Base-by-base conservation (phyloP, 495 filamentous ascomycete species). In the Margaritispora aquatica region DNA sequence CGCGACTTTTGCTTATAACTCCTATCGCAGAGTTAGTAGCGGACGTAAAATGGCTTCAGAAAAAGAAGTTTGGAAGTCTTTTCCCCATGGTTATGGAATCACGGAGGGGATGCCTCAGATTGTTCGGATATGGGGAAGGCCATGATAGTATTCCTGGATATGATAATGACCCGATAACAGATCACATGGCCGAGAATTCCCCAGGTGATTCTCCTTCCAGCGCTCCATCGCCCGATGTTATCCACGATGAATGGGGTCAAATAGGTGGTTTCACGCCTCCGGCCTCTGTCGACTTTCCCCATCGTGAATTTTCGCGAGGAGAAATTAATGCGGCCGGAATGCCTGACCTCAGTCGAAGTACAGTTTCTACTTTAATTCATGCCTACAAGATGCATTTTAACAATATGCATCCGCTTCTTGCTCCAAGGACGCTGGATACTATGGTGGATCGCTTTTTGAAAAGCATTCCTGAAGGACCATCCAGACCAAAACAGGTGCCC, bases 331-430 rank as follows among this genome's bases (percentile, higher is more conserved):
- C 80, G 4, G 80, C 84, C 58, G 84, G 85, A 29, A 75, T 80
- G 13, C 73, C 90, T 15, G 87, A 85, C 52, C 79, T 95, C 52
- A 80, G 87, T 56, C 66, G 75, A 20, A 71, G 69, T 13, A 88
- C 80, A 1, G 77, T 96, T 8, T 75, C 75, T 58, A 77, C 74
- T 41, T 86, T 91, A 41, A 79, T 87, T 36, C 64, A 80, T 17
- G 88, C 84, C 69, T 98, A 90, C 69, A 73, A 91, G 66, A 70
- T 84, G 3, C 80, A 95, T 67, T 87, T 98, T 38, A 88, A 96
- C 64, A 88, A 84, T 55, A 82, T 98, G 69, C 94, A 97, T 69
- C 94, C 94, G 13, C 92, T 97, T 66, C 78, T 98, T 36, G 68
- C 75, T 4, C 75, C 75, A 17, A 66, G 64, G 21, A 71, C 75